These are phyloP conservation scores for Pseudohyphozyma bogoriensis DNA, from an alignment of 768 basidiomycete species.

Conservation along the genomic window DNA sequence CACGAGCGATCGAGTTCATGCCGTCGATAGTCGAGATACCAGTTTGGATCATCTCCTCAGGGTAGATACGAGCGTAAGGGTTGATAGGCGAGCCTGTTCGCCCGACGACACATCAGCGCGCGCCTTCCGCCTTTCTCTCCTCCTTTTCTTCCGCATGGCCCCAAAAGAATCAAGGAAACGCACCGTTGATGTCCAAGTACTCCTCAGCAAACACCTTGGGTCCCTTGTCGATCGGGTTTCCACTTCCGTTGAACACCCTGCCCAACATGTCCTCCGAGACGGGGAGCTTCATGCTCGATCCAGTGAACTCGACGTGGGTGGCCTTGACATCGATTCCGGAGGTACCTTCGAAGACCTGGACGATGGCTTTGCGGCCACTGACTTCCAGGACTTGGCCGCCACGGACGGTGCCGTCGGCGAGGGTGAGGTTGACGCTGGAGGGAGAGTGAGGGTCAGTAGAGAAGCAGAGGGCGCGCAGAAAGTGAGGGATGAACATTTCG, in stretches of 20 bases:
- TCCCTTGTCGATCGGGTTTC: conserved; percentile 94
- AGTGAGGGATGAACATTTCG: conserved; percentile 48
- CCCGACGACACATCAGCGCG: neutral
- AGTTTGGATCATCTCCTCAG: conserved; percentile 99
- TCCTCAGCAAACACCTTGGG: conserved; percentile 99
- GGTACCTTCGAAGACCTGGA: conserved; percentile 98
- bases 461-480: too few species aligned
- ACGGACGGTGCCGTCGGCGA: conserved; percentile 88
- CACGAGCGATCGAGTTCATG: conserved; percentile 99
- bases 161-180: conserved; percentile 33
- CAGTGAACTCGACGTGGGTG: conserved; percentile 96
- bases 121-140: neutral
- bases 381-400: conserved; percentile 98
- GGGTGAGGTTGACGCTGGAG: conserved; percentile 74
- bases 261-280: conserved; percentile 99
- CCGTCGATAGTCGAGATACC: conserved; percentile 97
- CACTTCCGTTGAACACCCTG: conserved; percentile 97
- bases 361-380: conserved; percentile 95
- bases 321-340: conserved; percentile 94
- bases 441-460: neutral
- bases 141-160: too few species aligned
- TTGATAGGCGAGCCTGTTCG: conserved; percentile 92
- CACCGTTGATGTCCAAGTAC: conserved; percentile 97
- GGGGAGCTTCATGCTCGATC: conserved; percentile 95
- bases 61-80: conserved; percentile 95